phyloP scores from a whole-genome alignment of 192 early-diverging fungal species.

The Coemansia sp. region DNA sequence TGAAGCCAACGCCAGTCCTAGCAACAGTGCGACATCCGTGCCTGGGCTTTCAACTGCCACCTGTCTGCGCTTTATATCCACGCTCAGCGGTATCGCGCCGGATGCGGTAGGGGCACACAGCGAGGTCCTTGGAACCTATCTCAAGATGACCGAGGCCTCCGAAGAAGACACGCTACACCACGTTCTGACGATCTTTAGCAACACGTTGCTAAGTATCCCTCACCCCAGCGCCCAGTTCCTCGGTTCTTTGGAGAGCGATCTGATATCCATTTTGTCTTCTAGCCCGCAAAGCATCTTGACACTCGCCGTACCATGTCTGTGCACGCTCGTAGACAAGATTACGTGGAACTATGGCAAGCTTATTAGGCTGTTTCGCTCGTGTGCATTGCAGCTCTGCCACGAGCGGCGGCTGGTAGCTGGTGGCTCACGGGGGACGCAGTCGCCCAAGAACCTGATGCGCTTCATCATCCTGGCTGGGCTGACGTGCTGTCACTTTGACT shows the following conservation, averaged over 20 bases:
- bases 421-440: slow-evolving; percentile 23
- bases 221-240: slow-evolving; percentile 62
- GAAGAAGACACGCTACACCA: slow-evolving; percentile 61
- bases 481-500: slow-evolving; percentile 78
- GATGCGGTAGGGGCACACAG: slow-evolving; percentile 59
- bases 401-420: slow-evolving; percentile 45
- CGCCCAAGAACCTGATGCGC: slow-evolving; percentile 60
- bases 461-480: slow-evolving; percentile 72
- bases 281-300: slow-evolving; percentile 64
- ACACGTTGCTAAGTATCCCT: slow-evolving; percentile 47
- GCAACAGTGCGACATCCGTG: neutral
- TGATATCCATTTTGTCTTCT: slow-evolving; percentile 61
- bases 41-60: slow-evolving; percentile 22
- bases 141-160: slow-evolving; percentile 52
- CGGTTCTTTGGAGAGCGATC: slow-evolving; percentile 61
- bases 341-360: slow-evolving; percentile 59
- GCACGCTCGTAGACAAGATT: slow-evolving; percentile 65
- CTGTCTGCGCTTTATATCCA: slow-evolving; percentile 58
- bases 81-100: slow-evolving; percentile 61
- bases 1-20: slow-evolving; percentile 17
- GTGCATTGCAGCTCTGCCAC: slow-evolving; percentile 58
- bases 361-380: slow-evolving; percentile 59
- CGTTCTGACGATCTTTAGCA: slow-evolving; percentile 60
- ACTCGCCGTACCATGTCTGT: slow-evolving; percentile 73
- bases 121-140: slow-evolving; percentile 55